A percentile compares a stretch with the other conserved stretches of the same genome.
These are phyloP conservation scores for Massospora cicadina DNA, from an alignment of 371 early-diverging fungal species.

Conservation along the genomic window DNA sequence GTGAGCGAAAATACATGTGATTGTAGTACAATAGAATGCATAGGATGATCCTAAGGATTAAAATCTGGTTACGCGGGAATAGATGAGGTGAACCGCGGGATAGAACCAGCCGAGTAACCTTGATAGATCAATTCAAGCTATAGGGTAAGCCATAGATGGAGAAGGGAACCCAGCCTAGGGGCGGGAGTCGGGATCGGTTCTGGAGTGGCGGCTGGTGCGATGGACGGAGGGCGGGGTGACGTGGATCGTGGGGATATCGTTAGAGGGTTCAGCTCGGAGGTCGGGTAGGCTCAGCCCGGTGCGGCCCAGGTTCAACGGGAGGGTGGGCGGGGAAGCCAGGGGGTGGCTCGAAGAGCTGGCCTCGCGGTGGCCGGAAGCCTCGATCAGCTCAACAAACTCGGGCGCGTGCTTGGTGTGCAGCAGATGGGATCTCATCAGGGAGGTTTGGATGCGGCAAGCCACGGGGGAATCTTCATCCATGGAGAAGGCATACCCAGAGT, in stretches of 20 bases:
- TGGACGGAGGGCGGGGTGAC: background rate
- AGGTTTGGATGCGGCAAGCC: background rate
- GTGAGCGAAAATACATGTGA: no score
- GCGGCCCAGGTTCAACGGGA: background rate
- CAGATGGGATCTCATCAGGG: background rate
- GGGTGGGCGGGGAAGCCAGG: background rate
- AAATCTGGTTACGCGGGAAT: no score
- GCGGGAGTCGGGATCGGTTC: no score
- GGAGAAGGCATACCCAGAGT: conserved; percentile 6
- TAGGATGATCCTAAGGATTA: no score
- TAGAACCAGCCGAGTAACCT: no score
- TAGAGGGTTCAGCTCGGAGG: background rate
- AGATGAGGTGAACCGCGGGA: no score
- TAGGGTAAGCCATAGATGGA: no score
- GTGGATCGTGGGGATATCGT: background rate
- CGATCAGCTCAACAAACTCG: background rate
- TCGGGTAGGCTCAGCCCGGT: background rate
- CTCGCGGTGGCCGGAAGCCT: no score
- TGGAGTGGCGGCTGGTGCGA: no score
- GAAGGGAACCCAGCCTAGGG: no score
- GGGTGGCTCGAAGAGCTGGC: background rate
- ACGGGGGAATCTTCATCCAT: conserved; percentile 3
- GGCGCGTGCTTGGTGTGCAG: background rate
- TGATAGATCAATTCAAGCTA: no score
- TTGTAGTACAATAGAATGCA: no score